phyloP scores from a whole-genome alignment of 768 basidiomycete species.

The Tulasnella sp. region DNA sequence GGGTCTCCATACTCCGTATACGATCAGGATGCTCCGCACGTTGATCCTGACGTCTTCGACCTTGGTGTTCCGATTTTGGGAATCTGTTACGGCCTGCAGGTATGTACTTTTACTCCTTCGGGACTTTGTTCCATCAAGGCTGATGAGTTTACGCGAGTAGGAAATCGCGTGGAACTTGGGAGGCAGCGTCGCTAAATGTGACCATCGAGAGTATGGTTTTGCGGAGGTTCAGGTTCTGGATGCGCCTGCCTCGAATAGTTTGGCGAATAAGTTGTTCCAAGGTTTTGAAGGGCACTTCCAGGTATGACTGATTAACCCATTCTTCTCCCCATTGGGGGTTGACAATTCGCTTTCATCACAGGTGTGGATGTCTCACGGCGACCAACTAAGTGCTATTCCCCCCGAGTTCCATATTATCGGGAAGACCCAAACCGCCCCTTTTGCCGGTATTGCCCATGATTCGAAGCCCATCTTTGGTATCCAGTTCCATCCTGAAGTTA shows the following conservation, averaged over 20 bases:
- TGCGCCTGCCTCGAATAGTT: slow-evolving; percentile 32
- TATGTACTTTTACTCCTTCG: slow-evolving; percentile 26
- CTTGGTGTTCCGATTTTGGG: slow-evolving; percentile 86
- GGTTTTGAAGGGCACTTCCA: slow-evolving; percentile 82
- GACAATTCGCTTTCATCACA: slow-evolving; percentile 25
- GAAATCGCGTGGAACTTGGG: slow-evolving; percentile 86
- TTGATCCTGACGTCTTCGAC: slow-evolving; percentile 81
- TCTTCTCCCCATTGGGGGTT: not conserved
- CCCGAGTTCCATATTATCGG: slow-evolving; percentile 80
- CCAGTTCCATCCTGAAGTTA: slow-evolving; percentile 98
- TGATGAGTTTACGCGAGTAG: slow-evolving; percentile 31
- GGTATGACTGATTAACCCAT: slow-evolving; percentile 33
- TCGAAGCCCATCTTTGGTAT: slow-evolving; percentile 86
- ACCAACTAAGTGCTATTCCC: slow-evolving; percentile 75
- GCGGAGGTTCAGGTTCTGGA: slow-evolving; percentile 67
- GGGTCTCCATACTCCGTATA: slow-evolving; percentile 99
- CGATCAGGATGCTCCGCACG: slow-evolving; percentile 82
- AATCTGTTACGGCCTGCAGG: slow-evolving; percentile 96
- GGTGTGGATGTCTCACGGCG: slow-evolving; percentile 99
- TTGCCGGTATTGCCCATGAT: slow-evolving; percentile 85
- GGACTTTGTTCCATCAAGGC: not conserved
- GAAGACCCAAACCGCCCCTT: slow-evolving; percentile 75
- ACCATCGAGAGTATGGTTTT: slow-evolving; percentile 92
- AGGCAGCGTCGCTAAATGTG: slow-evolving; percentile 72
- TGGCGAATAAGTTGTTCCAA: slow-evolving; percentile 66